These are phyloP conservation scores for Monilinia laxa DNA, from an alignment of 2,329 filamentous ascomycete species.

Conservation along the genomic window DNA sequence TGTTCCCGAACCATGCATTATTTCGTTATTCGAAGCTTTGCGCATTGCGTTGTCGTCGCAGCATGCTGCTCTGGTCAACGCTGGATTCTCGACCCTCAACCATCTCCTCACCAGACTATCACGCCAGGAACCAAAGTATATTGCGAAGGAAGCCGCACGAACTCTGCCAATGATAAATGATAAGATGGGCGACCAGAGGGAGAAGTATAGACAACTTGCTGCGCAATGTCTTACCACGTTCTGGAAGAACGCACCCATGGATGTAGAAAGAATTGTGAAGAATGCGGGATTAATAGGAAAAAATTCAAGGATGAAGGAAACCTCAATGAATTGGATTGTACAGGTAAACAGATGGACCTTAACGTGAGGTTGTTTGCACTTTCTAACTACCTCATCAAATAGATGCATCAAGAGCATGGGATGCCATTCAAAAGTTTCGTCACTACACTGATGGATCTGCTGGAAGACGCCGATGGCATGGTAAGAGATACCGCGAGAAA, in stretches of 20 bases:
- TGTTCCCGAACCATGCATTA: conserved; percentile 72
- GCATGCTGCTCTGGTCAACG: conserved; percentile 74
- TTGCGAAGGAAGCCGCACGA: conserved; percentile 67
- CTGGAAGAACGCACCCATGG: conserved; percentile 65
- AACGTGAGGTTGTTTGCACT: neutral
- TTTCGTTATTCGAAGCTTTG: conserved; percentile 78
- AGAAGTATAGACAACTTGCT: conserved; percentile 76
- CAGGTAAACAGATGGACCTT: conserved; percentile 52
- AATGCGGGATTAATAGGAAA: conserved; percentile 76
- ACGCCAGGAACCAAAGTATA: conserved; percentile 75
- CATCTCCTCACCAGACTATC: conserved; percentile 84
- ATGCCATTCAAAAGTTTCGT: conserved; percentile 83
- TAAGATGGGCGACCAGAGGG: conserved; percentile 83
- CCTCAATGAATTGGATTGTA: conserved; percentile 80
- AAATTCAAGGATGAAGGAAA: conserved; percentile 81
- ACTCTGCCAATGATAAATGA: conserved; percentile 77
- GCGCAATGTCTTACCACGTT: conserved; percentile 75
- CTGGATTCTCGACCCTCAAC: conserved; percentile 82
- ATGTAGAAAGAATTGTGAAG: conserved; percentile 78
- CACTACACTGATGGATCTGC: conserved; percentile 74
- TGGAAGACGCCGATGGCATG: conserved; percentile 86
- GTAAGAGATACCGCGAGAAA: conserved; percentile 82
- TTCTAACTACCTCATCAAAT: conserved; percentile 12
- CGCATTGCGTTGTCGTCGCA: conserved; percentile 72
- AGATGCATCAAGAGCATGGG: conserved; percentile 80